phyloP scores from a whole-genome alignment of 768 basidiomycete genomes.

The Mycena alexandri region DNA sequence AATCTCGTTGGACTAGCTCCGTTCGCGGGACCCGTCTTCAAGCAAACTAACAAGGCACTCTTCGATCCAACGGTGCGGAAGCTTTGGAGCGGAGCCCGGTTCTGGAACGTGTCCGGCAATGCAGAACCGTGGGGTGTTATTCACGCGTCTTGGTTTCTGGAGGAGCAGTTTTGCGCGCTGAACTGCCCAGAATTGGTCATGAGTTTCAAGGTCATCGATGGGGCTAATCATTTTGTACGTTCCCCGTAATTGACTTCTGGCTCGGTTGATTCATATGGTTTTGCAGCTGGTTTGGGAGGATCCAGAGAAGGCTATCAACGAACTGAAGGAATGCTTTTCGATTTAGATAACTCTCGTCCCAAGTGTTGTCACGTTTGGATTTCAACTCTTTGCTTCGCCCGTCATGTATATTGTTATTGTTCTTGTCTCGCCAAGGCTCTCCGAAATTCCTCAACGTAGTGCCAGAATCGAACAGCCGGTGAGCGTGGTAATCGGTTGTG shows the following conservation, averaged over 20 bases:
- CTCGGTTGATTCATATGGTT: background rate
- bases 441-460: no score
- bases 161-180: constrained; percentile 34
- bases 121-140: constrained; percentile 31
- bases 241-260: no score
- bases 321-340: constrained; percentile 29
- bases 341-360: no score
- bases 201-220: constrained; percentile 29
- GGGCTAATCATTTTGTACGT: constrained; percentile 44
- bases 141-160: constrained; percentile 37
- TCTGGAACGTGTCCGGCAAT: constrained; percentile 34
- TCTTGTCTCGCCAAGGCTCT: no score
- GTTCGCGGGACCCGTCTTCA: constrained; percentile 9
- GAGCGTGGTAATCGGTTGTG: no score
- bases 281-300: constrained; percentile 38
- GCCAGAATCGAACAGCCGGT: no score
- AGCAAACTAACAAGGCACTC: constrained; percentile 29
- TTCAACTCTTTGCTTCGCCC: no score
- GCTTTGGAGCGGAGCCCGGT: constrained; percentile 19
- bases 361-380: no score
- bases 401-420: no score
- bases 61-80: constrained; percentile 28
- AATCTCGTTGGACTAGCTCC: constrained; percentile 16
- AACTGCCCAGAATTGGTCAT: constrained; percentile 30
- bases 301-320: constrained; percentile 31